Evolutionary conservation across 2,329 filamentous ascomycete species (phyloP).

Genomic region (Didymella keratinophila): DNA sequence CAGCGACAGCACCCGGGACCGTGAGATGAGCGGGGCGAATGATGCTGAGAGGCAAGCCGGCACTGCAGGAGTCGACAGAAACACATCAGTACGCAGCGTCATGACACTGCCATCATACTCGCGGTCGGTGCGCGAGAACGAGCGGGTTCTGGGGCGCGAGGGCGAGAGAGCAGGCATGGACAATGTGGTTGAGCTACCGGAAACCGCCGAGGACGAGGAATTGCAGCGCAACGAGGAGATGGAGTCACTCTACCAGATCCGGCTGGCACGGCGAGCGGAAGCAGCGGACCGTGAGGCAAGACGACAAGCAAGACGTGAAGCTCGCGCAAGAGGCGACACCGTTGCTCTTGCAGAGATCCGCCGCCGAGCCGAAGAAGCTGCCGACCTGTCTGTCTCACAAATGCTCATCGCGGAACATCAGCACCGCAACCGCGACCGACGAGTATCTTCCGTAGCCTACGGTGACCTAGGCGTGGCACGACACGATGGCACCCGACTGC

Average conservation of each 20-base stretch:
- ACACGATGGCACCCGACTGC: constrained; percentile 77
- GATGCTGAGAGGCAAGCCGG: constrained; percentile 41
- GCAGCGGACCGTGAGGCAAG: constrained; percentile 79
- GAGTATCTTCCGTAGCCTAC: constrained; percentile 79
- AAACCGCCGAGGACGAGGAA: constrained; percentile 81
- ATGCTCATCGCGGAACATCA: constrained; percentile 67
- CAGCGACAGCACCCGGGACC: constrained; percentile 31
- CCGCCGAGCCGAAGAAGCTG: constrained; percentile 57
- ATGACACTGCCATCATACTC: constrained; percentile 93
- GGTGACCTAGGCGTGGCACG: constrained; percentile 77
- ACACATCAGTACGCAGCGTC: constrained; percentile 88
- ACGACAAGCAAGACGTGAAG: constrained; percentile 73
- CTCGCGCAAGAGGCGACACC: constrained; percentile 74
- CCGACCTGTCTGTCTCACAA: constrained; percentile 51
- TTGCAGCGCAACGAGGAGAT: constrained; percentile 84
- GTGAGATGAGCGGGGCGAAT: constrained; percentile 42
- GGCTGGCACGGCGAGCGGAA: constrained; percentile 77
- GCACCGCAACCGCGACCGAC: constrained; percentile 67
- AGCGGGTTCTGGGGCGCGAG: constrained; percentile 85
- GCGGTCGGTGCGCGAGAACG: constrained; percentile 73
- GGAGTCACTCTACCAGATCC: constrained; percentile 90
- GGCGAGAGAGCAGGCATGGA: constrained; percentile 94
- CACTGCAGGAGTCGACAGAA: constrained; percentile 69
- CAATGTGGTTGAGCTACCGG: constrained; percentile 84
- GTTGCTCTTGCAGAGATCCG: constrained; percentile 69